These are phyloP conservation scores for Leccinellum albellum DNA, from an alignment of 768 basidiomycete species.

Conservation along the genomic window DNA sequence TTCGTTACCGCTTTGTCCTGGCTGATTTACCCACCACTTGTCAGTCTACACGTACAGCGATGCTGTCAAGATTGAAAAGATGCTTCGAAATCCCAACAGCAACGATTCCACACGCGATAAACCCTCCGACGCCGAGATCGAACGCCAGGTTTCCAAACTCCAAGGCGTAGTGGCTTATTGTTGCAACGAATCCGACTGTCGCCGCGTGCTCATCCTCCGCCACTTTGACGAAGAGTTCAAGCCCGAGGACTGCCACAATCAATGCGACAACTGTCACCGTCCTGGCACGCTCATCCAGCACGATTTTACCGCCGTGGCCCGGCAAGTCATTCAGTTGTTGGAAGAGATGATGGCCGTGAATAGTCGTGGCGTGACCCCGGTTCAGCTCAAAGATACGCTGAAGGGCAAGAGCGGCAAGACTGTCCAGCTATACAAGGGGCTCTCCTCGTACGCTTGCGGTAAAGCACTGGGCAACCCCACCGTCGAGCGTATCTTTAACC, in stretches of 20 bases:
- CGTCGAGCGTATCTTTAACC: slow-evolving; percentile 62
- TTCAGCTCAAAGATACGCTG: slow-evolving; percentile 59
- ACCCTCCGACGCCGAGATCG: slow-evolving; percentile 47
- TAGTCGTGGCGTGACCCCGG: slow-evolving; percentile 52
- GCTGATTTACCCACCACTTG: background rate
- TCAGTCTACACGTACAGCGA: slow-evolving; percentile 69
- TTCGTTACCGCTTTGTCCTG: background rate
- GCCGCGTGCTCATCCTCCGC: slow-evolving; percentile 81
- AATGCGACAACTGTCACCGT: slow-evolving; percentile 82
- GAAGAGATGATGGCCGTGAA: slow-evolving; percentile 40
- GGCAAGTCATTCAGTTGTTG: slow-evolving; percentile 56
- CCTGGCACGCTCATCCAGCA: slow-evolving; percentile 40
- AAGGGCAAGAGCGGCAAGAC: slow-evolving; percentile 52
- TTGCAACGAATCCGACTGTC: slow-evolving; percentile 76
- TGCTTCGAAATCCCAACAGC: slow-evolving; percentile 56
- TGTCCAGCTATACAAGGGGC: slow-evolving; percentile 44
- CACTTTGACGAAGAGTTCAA: slow-evolving; percentile 86
- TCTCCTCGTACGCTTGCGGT: slow-evolving; percentile 53
- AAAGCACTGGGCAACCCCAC: slow-evolving; percentile 47
- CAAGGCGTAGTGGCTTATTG: slow-evolving; percentile 77
- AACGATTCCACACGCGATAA: slow-evolving; percentile 32
- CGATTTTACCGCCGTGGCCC: slow-evolving; percentile 63
- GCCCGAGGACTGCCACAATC: slow-evolving; percentile 53
- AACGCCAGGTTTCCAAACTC: slow-evolving; percentile 70
- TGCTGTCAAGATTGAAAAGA: slow-evolving; percentile 47